phyloP scores from a whole-genome alignment of 2,329 filamentous ascomycete genomes.

The Monosporascus sp. region DNA sequence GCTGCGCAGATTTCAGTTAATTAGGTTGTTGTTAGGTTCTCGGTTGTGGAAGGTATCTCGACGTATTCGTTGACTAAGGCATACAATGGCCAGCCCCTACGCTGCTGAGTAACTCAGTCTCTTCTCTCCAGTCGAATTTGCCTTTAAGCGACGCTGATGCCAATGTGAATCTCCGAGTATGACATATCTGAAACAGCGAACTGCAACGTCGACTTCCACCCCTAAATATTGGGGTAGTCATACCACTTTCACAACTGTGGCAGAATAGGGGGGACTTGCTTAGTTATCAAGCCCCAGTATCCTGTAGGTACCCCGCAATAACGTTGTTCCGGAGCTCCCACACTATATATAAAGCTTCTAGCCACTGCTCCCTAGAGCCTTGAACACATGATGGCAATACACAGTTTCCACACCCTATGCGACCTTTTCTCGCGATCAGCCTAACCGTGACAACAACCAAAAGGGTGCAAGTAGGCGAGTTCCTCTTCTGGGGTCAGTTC shows the following conservation, averaged over 20 bases:
- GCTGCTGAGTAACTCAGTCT: constrained; percentile 1
- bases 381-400: too few species aligned
- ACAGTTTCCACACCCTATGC: too few species aligned
- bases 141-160: not conserved
- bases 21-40: not conserved
- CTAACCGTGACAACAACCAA: too few species aligned
- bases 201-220: not conserved
- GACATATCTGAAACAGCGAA: constrained; percentile 1
- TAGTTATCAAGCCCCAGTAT: too few species aligned
- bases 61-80: constrained; percentile 3
- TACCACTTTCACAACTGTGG: constrained; percentile 4
- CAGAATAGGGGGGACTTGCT: too few species aligned
- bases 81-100: not conserved
- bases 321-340: too few species aligned
- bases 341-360: too few species aligned
- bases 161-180: not conserved
- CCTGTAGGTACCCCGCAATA: too few species aligned
- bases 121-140: not conserved
- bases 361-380: too few species aligned
- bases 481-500: not conserved
- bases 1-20: not conserved
- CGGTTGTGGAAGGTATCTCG: not conserved
- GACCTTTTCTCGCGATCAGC: too few species aligned
- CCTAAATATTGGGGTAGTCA: not conserved
- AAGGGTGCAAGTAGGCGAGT: not conserved